Base-by-base conservation (phyloP, 441 rosid species). In the Hura crepitans region DNA sequence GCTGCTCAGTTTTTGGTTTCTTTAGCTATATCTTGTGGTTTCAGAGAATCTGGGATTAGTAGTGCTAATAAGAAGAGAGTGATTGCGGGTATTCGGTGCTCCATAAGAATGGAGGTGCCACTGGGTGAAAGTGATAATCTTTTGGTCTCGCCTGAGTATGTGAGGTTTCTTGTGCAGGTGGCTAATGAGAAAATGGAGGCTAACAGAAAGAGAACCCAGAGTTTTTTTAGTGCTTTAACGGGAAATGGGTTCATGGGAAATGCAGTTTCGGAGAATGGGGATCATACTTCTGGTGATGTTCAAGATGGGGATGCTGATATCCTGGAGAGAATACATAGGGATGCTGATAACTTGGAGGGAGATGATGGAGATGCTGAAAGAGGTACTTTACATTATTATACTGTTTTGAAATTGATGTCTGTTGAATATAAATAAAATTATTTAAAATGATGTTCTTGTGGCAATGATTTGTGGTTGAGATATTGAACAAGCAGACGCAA, bases 161-260 rank as follows among this genome's bases (percentile, higher is more conserved):
- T 89, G 51, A 86, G 75, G 86, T 89, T 86, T 72, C 86, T 91
- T 61, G 88, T 91, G 56, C 84, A 69, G 4, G 69, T 87, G 56
- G 97, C 93, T 7, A 95, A 92, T 81, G 86, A 84, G 85, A 95
- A 95, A 81, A 92, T 92, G 97, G 93, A 80, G 68, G 92, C 89
- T 12, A 92, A 95, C 73, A 72, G 85, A 81, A 89, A 76, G 77
- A 80, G 97, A 78, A 85, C 85, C 18, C 85, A 83, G 30, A 90
- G 85, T 71, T 86, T 95, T 70, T 72, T 86, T 28, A 25, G 46
- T 15, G 84, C 89, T 75, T 78, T 92, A 73, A 55, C 45, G 27
- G 79, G 56, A 62, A 72, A 65, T 8, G 86, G 83, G 23, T 82
- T 82, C 62, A 65, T 28, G 51, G 74, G 71, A 12, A 62, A 31